Base-by-base conservation (phyloP, 2,329 filamentous ascomycete species). In the Penicillium paneum region DNA sequence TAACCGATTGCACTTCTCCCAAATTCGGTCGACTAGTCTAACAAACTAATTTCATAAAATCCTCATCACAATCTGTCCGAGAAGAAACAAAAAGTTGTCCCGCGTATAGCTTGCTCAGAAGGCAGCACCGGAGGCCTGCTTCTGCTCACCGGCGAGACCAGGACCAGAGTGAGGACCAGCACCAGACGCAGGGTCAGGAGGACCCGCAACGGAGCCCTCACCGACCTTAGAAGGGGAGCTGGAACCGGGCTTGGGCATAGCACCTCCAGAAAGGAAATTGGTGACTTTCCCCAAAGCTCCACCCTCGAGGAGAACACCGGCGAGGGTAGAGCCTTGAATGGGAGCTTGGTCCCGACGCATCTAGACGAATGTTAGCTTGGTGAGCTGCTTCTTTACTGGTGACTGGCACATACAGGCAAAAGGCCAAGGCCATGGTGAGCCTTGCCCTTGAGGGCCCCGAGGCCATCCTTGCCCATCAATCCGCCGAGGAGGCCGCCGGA, bases 351-450 rank as follows among this genome's bases (percentile, higher is more conserved):
- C 61, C 48, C 63, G 62, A 6, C 60, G 60, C 45, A 61, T 58
- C 63, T 65, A 5, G 2, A 26, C 11, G n/a, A 11, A 15, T 12
- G 28, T 54, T 45, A 59, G 49, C 21, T 31, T 19, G 1, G 6
- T 15, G 13, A 26, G 15, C n/a, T 8, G 1, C 3, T 3, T 3
- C 3, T 24, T 3, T 26, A 10, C 2, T 21, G 5, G 2, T 4
- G 11, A 8, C 5, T 2, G 13, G 2, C 5, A 49, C 61, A 5
- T 60, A 65, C 63, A 0, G 61, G 61, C 6, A 63, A n/a, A 2
- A 65, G 29, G n/a, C 63, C 63, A 40, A 65, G 10, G 13, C 63
- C 63, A 44, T 65, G 63, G 13, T 64, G 31, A 13, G 52, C n/a
- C 35, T 57, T 53, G 29, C 56, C 55, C 13, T 60, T 54, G 2